Base-by-base conservation (phyloP, 306 rosid genomes). In the Fragaria iinumae region DNA sequence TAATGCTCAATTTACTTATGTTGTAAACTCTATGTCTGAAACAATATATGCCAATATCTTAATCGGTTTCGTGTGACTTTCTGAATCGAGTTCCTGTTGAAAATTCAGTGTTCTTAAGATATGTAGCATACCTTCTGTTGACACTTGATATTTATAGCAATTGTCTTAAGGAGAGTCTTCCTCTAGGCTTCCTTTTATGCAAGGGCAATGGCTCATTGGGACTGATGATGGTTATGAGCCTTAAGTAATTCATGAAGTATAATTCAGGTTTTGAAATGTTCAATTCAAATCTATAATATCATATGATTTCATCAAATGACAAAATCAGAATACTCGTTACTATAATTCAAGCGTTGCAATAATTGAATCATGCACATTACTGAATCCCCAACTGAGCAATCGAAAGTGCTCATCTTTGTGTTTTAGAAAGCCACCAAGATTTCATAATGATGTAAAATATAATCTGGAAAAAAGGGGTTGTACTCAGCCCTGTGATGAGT, bases 321-420 rank as follows among this genome's bases (percentile, higher is more conserved):
- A 16, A 62, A 62, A 62, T 62, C 67, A 29, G 3, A 27, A 36
- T 29, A 57, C 64, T 57, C 21, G 41, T 29, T 18, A 60, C 18
- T 27, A 25, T 20, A 60, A 13, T 25, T 60, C 67, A 60, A 60
- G 39, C 20, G 29, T 27, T 6, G 39, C 3, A 29, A 60, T 60
- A 12, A 29, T 23, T 57, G 64, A 62, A 62, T 62, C 67, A 62
- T 32, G 36, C 36, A 32, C n/a, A 62, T 29, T 59, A 69, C 8
- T 21, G 72, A 44, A 43, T 27, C 10, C 59, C 41, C 23, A 47
- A 47, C 29, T 72, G 23, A 55, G 76, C 76, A 72, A 38, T 72
- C 20, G 43, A 21, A 21, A n/a, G 52, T 56, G 25, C 38, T 34
- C 52, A 49, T 38, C 4, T 53, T 72, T 55, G 23, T 55, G 76